Base-by-base conservation (phyloP, 108 stramenopile species). In the Nitzschia inconspicua region DNA sequence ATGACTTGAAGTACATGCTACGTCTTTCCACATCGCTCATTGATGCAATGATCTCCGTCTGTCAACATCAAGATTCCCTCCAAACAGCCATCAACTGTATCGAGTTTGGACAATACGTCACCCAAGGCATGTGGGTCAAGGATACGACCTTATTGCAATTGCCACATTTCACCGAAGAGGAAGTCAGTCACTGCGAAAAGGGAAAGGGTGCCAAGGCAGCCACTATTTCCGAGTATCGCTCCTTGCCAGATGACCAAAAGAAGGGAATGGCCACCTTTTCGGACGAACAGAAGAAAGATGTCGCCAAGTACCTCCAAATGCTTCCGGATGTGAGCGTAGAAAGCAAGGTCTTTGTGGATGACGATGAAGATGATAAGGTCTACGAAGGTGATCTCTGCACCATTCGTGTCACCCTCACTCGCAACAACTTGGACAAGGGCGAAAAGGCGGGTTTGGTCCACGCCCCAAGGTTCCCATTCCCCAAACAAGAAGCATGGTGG, bases 381-480 rank as follows among this genome's bases (percentile, higher is more conserved):
- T 95, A 95, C 69, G 96, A 94, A 52, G 95, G 95, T 39, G 98
- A 99, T 74, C 63, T 99, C 53, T 93, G 95, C 47, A 97, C 96
- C 35, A 80, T 97, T 41, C 60, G 60, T 11, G 95, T 99, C 20
- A 93, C 68, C 7, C 61, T 97, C 20, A 93, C 89, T 13, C 92
- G 96, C 22, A 85, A 88, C 68, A 97, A 99, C 58, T 52, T 97
- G 30, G 53, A 68, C 22, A 85, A 93, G 11, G 95, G 94, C 19
- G 92, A 83, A 62, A 87, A 79, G 64, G 94, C 85, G 10, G 90
- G 85, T 22, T 72, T 95, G 22, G 95, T 95, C 32, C 93, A 97
- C 63, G 96, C 96, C 25, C 96, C 96, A 0, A 66, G 53, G 41
- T 97, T 95, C 65, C 96, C 96, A 11, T 89, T 72, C 65, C 80